Evolutionary conservation across 345 rosid genomes (phyloP), one percentile per base, ranked within the genome.

Genomic region (Aurinia saxatilis): DNA sequence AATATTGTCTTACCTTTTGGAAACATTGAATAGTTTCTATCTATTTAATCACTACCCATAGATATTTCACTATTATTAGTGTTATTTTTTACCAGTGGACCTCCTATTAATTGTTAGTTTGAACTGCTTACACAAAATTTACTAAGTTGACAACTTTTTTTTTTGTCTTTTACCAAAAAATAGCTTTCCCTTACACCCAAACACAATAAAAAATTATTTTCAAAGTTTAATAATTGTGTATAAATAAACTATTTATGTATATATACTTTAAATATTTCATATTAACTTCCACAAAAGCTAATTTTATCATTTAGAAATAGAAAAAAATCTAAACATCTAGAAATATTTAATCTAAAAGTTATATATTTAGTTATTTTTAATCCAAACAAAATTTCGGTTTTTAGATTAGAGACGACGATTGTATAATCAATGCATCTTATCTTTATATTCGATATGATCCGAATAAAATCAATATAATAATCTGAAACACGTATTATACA

Each of bases 11-110:
- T 58, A 3, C 66, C 59, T 14, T 66, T 9, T 67, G 6, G 5
- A 27, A 14, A 37, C 58, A 40, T 58, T 67, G 59, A 67, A 58
- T 49, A 57, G 0, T 40, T 49, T 57, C 51, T 58, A 11, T 67
- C 27, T 58, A 34, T 67, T 40, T 44, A 58, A 50, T 67, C 45
- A 42, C 9, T 50, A 50, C 58, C 65, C 52, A 51, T 41, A 52
- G 53, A 51, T 50, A 15, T 41, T 57, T 68, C 17, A 21, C 9
- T 60, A 51, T 27, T 51, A 18, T 60, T 33, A 51, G 48, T 25
- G 4, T 3, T 59, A 2, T 41, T 25, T 35, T 25, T 25, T 51
- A 50, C 15, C 11, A 57, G 29, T 66, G 46, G 52, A 39, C 48
- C 27, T 50, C 12, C 21, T 50, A 47, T 46, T 66, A 41, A 39